Evolutionary conservation across 2,329 filamentous ascomycete genomes (phyloP).

Genomic region (Colletotrichum sidae): DNA sequence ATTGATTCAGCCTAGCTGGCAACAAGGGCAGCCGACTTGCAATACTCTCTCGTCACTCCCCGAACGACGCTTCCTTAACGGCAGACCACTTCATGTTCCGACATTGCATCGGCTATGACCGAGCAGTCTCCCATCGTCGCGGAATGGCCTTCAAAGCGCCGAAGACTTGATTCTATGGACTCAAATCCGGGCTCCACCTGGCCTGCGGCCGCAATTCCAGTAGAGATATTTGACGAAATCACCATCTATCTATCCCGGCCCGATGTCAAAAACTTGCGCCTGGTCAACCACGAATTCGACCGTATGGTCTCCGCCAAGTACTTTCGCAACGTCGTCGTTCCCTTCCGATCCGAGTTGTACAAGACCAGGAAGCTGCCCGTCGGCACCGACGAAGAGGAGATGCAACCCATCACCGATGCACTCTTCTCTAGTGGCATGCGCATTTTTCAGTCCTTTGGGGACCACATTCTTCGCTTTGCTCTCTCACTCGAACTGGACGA

Average conservation of each 20-base stretch:
- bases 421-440: constrained; percentile 63
- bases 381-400: constrained; percentile 4
- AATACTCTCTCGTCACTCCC: too few relatives aligned
- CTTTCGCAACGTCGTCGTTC: constrained; percentile 73
- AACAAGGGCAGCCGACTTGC: too few relatives aligned
- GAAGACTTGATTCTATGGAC: constrained; percentile 25
- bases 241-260: constrained; percentile 65
- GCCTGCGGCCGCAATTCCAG: constrained; percentile 58
- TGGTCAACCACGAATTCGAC: constrained; percentile 70
- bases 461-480: constrained; percentile 71
- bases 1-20: too few relatives aligned
- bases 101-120: constrained; percentile 19
- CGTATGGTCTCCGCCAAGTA: constrained; percentile 66
- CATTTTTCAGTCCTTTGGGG: constrained; percentile 71
- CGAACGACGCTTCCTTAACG: not conserved
- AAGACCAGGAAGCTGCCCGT: constrained; percentile 43
- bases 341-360: constrained; percentile 74
- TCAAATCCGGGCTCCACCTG: constrained; percentile 40
- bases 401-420: constrained; percentile 39
- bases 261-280: constrained; percentile 69
- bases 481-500: constrained; percentile 77
- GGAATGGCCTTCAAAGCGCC: constrained; percentile 31
- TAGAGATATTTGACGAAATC: constrained; percentile 72
- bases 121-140: constrained; percentile 3
- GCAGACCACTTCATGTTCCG: constrained; percentile 11